Evolutionary conservation across 257 asterid genomes (phyloP), one percentile per base, ranked within the genome.

Genomic region (Lavandula angustifolia): DNA sequence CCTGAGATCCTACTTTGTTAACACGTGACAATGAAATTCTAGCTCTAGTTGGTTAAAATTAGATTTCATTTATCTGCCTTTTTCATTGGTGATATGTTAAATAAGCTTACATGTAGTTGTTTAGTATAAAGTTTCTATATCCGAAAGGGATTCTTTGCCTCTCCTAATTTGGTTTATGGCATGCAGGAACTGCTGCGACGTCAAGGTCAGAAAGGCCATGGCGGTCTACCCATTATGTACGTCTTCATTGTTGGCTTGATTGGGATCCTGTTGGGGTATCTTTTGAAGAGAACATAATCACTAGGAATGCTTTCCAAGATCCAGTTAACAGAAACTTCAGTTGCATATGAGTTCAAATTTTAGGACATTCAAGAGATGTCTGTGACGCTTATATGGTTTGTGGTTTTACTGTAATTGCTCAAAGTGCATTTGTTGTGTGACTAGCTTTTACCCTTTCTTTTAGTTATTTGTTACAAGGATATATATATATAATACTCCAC

Each of bases 161-260:
- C 27, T 22, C 1, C 1, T 22, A 27, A 52, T 55, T 54, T 31
- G n/a, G 38, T 67, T 67, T 66, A 44, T 63, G 48, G 35, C 41
- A 4, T 78, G 82, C 87, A 92, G 98, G 96, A 89, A 47, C 71
- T 84, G 60, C 60, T 89, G 87, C 85, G 85, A 78, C 96, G 86
- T 49, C 84, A 80, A 66, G 73, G 83, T 73, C 80, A 55, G 76
- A 79, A 62, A 70, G 80, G 57, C 74, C 67, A 46, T 14, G 92
- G 85, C 7, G 95, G 97, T 40, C 69, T 92, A 68, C 89, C 97
- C 0, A 69, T 87, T 64, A 72, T 80, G 75, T 89, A 87, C 51
- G 95, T 83, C 54, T 16, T 92, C 70, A 80, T 87, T 49, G 73
- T 89, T 37, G 95, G 91, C 58, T 80, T 92, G 72, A 66, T 92